Conservation (phyloP, 768 basidiomycete species). For the Tulasnella sp. region DNA sequence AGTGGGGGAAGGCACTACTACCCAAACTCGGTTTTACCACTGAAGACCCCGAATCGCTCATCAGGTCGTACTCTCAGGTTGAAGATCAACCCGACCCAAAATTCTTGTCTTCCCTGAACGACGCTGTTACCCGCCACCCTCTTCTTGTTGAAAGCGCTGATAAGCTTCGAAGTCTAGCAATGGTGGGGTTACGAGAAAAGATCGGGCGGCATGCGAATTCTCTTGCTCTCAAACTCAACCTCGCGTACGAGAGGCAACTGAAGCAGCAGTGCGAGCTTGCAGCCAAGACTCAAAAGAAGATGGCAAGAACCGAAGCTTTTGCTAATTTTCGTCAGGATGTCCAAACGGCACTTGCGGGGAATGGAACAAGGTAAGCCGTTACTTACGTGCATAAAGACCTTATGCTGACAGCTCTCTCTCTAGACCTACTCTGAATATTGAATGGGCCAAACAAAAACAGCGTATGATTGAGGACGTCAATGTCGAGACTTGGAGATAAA, state of each 20-base stretch:
- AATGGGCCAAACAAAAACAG: background rate
- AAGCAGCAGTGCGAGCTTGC: background rate
- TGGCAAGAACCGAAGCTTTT: background rate
- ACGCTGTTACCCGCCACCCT: background rate
- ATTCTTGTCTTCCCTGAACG: background rate
- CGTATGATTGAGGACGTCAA: background rate
- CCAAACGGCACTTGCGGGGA: background rate
- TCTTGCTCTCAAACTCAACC: background rate
- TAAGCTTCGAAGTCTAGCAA: background rate
- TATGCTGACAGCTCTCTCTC: background rate
- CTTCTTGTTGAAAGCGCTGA: background rate
- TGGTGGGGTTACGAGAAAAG: background rate
- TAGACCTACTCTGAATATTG: background rate
- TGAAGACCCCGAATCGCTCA: background rate
- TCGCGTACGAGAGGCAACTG: background rate
- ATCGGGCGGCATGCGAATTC: background rate
- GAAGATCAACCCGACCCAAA: background rate
- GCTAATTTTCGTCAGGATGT: background rate
- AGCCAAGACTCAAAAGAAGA: background rate
- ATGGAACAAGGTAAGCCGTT: background rate
- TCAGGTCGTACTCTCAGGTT: background rate
- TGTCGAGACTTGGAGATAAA: background rate
- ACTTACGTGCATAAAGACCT: background rate
- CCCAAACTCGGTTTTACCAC: background rate
- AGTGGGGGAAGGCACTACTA: background rate